Base-by-base conservation (phyloP, 2,329 filamentous ascomycete species). In the Elsinoe fawcettii region DNA sequence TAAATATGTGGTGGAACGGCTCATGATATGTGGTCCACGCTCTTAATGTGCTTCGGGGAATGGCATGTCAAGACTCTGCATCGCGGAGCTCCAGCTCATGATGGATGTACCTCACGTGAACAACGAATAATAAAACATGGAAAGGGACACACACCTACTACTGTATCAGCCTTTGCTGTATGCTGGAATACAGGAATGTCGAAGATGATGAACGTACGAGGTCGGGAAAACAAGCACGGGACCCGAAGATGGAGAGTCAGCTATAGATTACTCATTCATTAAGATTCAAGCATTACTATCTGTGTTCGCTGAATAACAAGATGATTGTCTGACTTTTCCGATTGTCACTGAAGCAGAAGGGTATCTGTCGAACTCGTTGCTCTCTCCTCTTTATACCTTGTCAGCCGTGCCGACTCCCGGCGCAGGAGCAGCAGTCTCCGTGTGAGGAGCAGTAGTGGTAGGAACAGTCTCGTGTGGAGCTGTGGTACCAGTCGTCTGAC, bases 401-500 rank as follows among this genome's bases (percentile, higher is more conserved):
- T 54, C 51, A 18, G 20, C 25, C 14, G 58, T 56, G 20, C 57
- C 59, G 1, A 55, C 54, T n/a, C 41, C 51, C 6, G 58, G 55
- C 12, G 32, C 47, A 18, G 58, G 39, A 18, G 55, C 60, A 9
- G 51, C 51, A 22, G 55, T 41, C 18, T 43, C 55, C n/a, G 23
- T 34, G n/a, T 57, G 34, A 25, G 55, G 8, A 20, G 20, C 36
- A 22, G 53, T 44, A 14, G 34, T 36, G 16, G 49, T 18, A 53
- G 57, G 23, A 25, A 23, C 51, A 9, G 30, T 22, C 8, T 20
- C 44, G 5, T 12, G 20, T 6, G 25, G 20, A 37, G n/a, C 30
- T 11, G 18, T 53, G 16, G 56, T 37, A 58, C 32, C 47, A 16
- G 63, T 63, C 1, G 63, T 64, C 32, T 62, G 62, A 0, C 66